Conservation (phyloP, 306 rosid genomes). For the Malus sieversii region DNA sequence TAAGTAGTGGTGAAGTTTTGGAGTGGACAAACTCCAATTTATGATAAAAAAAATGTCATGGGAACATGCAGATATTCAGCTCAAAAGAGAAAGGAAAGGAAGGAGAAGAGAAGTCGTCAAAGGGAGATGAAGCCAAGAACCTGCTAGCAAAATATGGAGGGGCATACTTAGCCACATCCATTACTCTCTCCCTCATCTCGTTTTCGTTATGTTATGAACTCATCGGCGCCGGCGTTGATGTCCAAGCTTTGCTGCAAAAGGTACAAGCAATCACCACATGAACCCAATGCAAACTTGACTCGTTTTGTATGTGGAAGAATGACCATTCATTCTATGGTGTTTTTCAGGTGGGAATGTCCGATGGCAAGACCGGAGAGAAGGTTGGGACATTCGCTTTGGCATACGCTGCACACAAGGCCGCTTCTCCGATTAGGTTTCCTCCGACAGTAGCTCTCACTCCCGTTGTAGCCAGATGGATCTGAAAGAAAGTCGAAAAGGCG, state of each 20-base stretch:
- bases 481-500: conserved; percentile 57
- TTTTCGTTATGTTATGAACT: conserved; percentile 65
- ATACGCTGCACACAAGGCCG: conserved; percentile 94
- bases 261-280: conserved; percentile 13
- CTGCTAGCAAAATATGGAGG: conserved; percentile 90
- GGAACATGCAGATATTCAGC: conserved; percentile 62
- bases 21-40: background rate
- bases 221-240: conserved; percentile 66
- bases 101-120: conserved; percentile 47
- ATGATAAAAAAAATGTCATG: background rate
- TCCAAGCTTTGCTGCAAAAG: conserved; percentile 72
- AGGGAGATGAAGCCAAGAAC: conserved; percentile 83
- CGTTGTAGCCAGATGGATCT: conserved; percentile 82
- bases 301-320: background rate
- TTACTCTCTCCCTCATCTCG: conserved; percentile 71
- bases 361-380: conserved; percentile 60
- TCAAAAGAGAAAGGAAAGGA: conserved; percentile 57
- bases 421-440: conserved; percentile 95
- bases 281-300: background rate
- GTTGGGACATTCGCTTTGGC: conserved; percentile 94
- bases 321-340: background rate
- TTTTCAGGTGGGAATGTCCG: conserved; percentile 71
- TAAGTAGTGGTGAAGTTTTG: background rate
- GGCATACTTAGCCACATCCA: conserved; percentile 85
- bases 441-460: conserved; percentile 96